phyloP scores from a whole-genome alignment of 371 early-diverging fungal genomes.

The Mucor piriformis region DNA sequence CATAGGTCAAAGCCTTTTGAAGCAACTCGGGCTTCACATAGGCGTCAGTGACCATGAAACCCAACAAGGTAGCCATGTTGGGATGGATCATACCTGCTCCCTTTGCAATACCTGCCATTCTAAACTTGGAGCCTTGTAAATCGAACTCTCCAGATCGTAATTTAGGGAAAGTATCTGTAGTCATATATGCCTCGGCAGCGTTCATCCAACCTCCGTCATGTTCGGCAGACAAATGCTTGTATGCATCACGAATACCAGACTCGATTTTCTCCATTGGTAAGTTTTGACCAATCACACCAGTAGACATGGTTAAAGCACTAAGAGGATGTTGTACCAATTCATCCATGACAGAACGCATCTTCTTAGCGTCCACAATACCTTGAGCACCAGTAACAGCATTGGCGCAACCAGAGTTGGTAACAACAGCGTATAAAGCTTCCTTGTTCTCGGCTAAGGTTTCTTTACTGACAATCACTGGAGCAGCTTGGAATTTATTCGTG shows the following conservation, averaged over 20 bases:
- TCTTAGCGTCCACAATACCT: slow-evolving; percentile 80
- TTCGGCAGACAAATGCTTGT: slow-evolving; percentile 47
- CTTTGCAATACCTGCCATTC: slow-evolving; percentile 92
- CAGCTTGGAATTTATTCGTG: slow-evolving; percentile 89
- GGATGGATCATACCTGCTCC: slow-evolving; percentile 97
- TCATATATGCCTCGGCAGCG: slow-evolving; percentile 91
- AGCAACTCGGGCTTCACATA: slow-evolving; percentile 65
- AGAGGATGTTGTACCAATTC: slow-evolving; percentile 39
- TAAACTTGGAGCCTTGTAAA: slow-evolving; percentile 57
- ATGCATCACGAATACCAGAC: slow-evolving; percentile 65
- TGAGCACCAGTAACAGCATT: slow-evolving; percentile 93
- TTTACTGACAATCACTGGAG: slow-evolving; percentile 83
- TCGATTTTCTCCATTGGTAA: slow-evolving; percentile 85
- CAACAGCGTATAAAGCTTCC: slow-evolving; percentile 64
- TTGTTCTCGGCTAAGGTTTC: slow-evolving; percentile 58
- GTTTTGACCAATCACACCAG: slow-evolving; percentile 95
- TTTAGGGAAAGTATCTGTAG: slow-evolving; percentile 97
- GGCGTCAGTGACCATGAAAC: slow-evolving; percentile 86
- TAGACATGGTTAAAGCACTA: slow-evolving; percentile 87
- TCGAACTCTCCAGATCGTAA: slow-evolving; percentile 66
- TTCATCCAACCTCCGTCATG: slow-evolving; percentile 76
- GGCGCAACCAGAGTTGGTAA: slow-evolving; percentile 94
- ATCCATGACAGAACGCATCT: slow-evolving; percentile 68
- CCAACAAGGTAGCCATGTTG: slow-evolving; percentile 92
- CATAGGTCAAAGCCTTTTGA: slow-evolving; percentile 75